Percentiles rank a stretch among this genome's conserved stretches.
Evolutionary conservation across 495 filamentous ascomycete species (phyloP).

Genomic region (Penicillium mononematosum): DNA sequence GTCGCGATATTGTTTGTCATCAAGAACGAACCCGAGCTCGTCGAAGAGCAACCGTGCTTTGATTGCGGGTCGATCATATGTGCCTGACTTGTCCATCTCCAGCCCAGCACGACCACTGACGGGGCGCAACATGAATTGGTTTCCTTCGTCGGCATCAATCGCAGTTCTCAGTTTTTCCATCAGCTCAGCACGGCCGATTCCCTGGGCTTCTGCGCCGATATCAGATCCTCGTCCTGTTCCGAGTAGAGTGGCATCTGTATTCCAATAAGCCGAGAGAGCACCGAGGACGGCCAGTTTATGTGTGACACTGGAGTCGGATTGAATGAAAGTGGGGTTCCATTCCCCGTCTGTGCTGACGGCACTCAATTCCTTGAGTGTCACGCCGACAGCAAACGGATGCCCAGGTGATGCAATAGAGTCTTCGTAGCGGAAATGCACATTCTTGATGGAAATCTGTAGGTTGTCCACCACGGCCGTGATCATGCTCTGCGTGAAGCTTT

Average conservation of each 20-base stretch:
- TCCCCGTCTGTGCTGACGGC: constrained; percentile 91
- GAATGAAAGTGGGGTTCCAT: constrained; percentile 93
- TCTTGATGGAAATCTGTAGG: constrained; percentile 93
- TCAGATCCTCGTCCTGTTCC: constrained; percentile 66
- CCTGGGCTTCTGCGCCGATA: constrained; percentile 61
- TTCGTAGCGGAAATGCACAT: constrained; percentile 96
- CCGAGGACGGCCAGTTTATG: constrained; percentile 90
- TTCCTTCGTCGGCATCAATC: constrained; percentile 70
- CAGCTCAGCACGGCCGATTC: constrained; percentile 68
- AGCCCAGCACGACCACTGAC: constrained; percentile 90
- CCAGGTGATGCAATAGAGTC: constrained; percentile 94
- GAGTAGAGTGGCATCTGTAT: constrained; percentile 83
- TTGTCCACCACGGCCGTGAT: constrained; percentile 97
- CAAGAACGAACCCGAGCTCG: constrained; percentile 91
- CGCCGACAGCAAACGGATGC: constrained; percentile 88
- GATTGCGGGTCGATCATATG: constrained; percentile 75
- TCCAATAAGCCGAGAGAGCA: constrained; percentile 93
- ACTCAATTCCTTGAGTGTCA: constrained; percentile 92
- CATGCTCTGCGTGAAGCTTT: constrained; percentile 93
- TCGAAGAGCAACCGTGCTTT: constrained; percentile 91
- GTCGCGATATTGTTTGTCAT: constrained; percentile 96
- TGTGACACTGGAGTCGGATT: constrained; percentile 74
- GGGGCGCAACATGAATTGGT: constrained; percentile 94
- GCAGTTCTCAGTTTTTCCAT: constrained; percentile 71
- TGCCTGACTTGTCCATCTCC: constrained; percentile 88